phyloP scores from a whole-genome alignment of 345 rosid genomes.

The Cardamine occulta region DNA sequence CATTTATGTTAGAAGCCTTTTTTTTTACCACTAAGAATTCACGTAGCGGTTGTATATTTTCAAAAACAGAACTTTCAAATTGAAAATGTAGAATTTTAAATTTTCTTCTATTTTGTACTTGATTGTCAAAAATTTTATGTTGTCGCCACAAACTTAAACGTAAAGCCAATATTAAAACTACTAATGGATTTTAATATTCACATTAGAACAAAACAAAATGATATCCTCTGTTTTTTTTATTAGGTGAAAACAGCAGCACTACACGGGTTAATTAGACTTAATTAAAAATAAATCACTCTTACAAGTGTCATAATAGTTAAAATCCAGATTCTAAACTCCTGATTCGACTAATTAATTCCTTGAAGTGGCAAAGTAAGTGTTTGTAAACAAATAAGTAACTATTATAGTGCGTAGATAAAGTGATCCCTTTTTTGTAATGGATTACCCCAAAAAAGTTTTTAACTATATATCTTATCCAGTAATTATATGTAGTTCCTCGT shows the following conservation, averaged over 20 bases:
- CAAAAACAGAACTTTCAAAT: too few relatives aligned
- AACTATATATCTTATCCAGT: conserved; percentile 12
- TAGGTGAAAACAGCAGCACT: conserved; percentile 4
- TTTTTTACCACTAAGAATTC: neutral
- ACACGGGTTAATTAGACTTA: neutral
- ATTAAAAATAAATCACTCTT: neutral
- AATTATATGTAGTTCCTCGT: conserved; percentile 9
- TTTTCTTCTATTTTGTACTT: neutral
- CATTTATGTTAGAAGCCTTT: neutral
- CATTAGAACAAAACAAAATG: neutral
- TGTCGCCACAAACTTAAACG: neutral
- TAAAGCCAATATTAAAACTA: neutral
- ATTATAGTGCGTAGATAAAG: conserved; percentile 17
- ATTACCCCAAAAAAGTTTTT: conserved; percentile 5
- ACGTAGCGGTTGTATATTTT: neutral
- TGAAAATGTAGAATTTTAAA: neutral
- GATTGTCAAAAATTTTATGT: neutral
- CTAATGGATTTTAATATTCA: neutral
- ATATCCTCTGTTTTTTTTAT: neutral
- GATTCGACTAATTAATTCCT: neutral
- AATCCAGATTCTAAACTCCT: conserved; percentile 14
- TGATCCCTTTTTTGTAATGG: conserved; percentile 10
- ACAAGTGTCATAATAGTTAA: conserved; percentile 13
- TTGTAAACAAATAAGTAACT: conserved; percentile 5
- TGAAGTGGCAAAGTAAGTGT: conserved; percentile 15